Percentiles rank a stretch among this genome's conserved stretches.
Evolutionary conservation across 208 protist genomes (phyloP).

Genomic region (Sergeia podlipaevii): DNA sequence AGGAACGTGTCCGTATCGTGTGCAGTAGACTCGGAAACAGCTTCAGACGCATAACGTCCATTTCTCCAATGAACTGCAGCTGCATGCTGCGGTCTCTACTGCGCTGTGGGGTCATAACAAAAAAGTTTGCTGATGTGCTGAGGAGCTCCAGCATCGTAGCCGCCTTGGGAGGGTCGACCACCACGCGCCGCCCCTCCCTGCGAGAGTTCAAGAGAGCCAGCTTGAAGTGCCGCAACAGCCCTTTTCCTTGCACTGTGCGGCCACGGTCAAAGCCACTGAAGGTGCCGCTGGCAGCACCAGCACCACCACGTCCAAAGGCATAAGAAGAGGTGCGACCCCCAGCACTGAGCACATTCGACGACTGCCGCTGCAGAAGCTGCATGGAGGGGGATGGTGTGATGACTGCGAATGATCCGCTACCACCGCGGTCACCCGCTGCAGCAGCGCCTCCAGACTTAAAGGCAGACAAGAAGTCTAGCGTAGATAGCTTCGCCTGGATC

Average conservation of each 20-base stretch:
- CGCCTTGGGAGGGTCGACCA: slow-evolving; percentile 20
- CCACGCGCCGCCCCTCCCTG: slow-evolving; percentile 30
- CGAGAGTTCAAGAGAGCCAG: slow-evolving; percentile 49
- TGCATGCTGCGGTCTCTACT: slow-evolving; percentile 26
- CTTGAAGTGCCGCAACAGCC: slow-evolving; percentile 22
- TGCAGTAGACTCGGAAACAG: slow-evolving; percentile 45
- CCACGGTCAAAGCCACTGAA: slow-evolving; percentile 24
- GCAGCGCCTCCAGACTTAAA: no score
- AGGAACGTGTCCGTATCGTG: slow-evolving; percentile 16
- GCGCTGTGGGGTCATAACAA: slow-evolving; percentile 36
- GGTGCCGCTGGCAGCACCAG: no score
- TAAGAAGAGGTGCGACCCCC: no score
- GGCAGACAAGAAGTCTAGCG: no score
- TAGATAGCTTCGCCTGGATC: not conserved
- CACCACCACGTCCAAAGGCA: no score
- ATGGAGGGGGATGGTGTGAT: no score
- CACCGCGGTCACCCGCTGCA: no score
- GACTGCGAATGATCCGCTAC: no score
- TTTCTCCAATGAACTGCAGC: slow-evolving; percentile 60
- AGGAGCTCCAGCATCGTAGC: slow-evolving; percentile 35
- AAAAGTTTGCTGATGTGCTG: slow-evolving; percentile 48
- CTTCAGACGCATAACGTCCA: slow-evolving; percentile 23
- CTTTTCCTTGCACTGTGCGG: slow-evolving; percentile 56
- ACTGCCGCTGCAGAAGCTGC: no score
- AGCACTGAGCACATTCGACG: no score